These are phyloP conservation scores for Xylaria digitata DNA, from an alignment of 2,329 filamentous ascomycete genomes.

Conservation along the genomic window DNA sequence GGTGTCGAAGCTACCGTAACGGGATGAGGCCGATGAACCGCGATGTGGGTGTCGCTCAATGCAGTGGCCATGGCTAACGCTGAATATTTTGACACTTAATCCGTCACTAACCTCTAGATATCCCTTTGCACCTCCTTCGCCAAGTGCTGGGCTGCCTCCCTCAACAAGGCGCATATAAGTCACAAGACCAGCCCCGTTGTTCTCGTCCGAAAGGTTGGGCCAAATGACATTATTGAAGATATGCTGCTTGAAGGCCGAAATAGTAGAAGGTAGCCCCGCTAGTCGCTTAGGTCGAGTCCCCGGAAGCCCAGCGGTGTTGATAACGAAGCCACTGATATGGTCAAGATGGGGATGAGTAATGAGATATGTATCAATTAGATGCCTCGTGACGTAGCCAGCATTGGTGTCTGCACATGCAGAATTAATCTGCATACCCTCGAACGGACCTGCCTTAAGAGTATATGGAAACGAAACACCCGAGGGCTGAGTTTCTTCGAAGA, in stretches of 20 bases:
- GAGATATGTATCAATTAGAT: slow-evolving; percentile 86
- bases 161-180: slow-evolving; percentile 91
- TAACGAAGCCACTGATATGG: slow-evolving; percentile 89
- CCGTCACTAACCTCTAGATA: slow-evolving; percentile 92
- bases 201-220: slow-evolving; percentile 97
- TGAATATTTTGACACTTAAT: slow-evolving; percentile 87
- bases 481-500: slow-evolving; percentile 71
- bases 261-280: slow-evolving; percentile 87
- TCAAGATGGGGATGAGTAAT: slow-evolving; percentile 98
- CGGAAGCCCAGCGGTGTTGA: slow-evolving; percentile 90
- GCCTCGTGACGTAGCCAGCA: slow-evolving; percentile 80
- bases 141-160: slow-evolving; percentile 85
- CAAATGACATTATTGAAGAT: slow-evolving; percentile 99
- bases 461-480: slow-evolving; percentile 59
- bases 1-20: slow-evolving; percentile 62
- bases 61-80: slow-evolving; percentile 90
- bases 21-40: slow-evolving; percentile 66
- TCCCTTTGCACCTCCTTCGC: slow-evolving; percentile 80
- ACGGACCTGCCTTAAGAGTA: slow-evolving; percentile 75
- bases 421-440: slow-evolving; percentile 80
- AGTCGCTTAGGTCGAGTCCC: slow-evolving; percentile 85
- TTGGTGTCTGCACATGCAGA: slow-evolving; percentile 77
- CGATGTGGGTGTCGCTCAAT: slow-evolving; percentile 78
- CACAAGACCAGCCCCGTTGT: slow-evolving; percentile 90
- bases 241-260: slow-evolving; percentile 89